A percentile compares a stretch with the other conserved stretches of the same genome.
Conservation (phyloP, 345 rosid species). For the Camelina hispida region DNA sequence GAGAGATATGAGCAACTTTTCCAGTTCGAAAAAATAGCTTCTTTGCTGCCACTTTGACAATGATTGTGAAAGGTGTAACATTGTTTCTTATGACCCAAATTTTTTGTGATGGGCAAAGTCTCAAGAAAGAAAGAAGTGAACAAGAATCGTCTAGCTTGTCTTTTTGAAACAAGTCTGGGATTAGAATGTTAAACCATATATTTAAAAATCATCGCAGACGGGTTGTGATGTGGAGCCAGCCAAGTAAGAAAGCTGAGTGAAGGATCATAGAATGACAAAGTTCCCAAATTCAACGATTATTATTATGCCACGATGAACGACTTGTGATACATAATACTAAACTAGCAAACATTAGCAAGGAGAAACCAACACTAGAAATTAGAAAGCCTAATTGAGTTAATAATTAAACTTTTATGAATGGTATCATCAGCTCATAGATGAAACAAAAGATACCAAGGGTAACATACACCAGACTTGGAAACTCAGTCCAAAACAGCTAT, state of each 20-base stretch:
- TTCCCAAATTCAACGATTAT: neutral
- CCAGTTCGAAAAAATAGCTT: too few species aligned
- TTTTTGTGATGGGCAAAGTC: too few species aligned
- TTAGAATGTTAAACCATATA: too few species aligned
- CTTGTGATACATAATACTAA: neutral
- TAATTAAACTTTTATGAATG: neutral
- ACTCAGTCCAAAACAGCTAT: conserved; percentile 70
- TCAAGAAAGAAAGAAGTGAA: too few species aligned
- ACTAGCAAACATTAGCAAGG: neutral
- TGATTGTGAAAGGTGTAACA: too few species aligned
- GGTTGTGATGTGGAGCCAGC: neutral
- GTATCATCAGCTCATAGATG: neutral
- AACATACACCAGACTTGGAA: neutral
- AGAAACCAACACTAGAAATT: neutral
- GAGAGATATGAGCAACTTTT: too few species aligned
- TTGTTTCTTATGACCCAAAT: too few species aligned
- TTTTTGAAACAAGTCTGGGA: too few species aligned
- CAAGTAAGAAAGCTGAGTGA: neutral
- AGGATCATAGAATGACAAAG: neutral
- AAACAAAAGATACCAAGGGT: neutral
- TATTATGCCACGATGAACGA: neutral
- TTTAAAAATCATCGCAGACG: neutral
- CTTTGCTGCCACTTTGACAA: too few species aligned
- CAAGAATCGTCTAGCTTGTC: too few species aligned
- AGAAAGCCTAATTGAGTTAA: neutral